Conservation (phyloP, 192 early-diverging fungal genomes). For the Mortierella alpina region DNA sequence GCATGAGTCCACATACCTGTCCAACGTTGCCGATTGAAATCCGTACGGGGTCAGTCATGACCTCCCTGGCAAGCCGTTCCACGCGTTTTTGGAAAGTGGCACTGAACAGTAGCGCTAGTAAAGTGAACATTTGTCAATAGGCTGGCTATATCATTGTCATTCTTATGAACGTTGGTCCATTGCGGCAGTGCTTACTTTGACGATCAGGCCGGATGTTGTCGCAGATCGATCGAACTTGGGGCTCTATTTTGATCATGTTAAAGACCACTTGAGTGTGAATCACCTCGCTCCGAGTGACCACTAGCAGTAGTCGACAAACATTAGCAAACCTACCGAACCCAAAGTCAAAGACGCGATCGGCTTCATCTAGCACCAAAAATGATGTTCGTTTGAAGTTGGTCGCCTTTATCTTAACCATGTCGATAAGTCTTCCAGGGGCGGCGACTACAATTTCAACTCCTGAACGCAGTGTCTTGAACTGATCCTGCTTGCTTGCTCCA, state of each 20-base stretch:
- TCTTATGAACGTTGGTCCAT: not conserved
- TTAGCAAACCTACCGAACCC: conserved; percentile 83
- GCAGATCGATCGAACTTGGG: conserved; percentile 83
- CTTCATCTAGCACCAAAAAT: conserved; percentile 95
- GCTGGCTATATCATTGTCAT: not conserved
- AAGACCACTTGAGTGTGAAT: not conserved
- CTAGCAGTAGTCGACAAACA: not conserved
- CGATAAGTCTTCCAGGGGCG: conserved; percentile 88
- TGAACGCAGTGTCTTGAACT: conserved; percentile 81
- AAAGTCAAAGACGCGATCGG: conserved; percentile 96
- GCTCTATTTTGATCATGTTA: conserved; percentile 55
- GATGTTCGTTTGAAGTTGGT: conserved; percentile 82
- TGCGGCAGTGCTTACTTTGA: conserved; percentile 63
- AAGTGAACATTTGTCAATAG: not conserved
- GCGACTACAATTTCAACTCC: conserved; percentile 85
- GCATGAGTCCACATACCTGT: conserved; percentile 46
- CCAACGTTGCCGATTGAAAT: conserved; percentile 80
- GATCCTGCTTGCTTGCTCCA: conserved; percentile 84
- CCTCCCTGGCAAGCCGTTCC: conserved; percentile 76
- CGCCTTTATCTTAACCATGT: conserved; percentile 90
- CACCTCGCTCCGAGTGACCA: not conserved
- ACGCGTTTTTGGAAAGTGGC: conserved; percentile 82
- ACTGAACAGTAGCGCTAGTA: conserved; percentile 75
- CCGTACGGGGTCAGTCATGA: conserved; percentile 76
- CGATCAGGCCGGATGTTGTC: conserved; percentile 84